Evolutionary conservation across 257 asterid species (phyloP).

Genomic region (Solanum clarkiae): DNA sequence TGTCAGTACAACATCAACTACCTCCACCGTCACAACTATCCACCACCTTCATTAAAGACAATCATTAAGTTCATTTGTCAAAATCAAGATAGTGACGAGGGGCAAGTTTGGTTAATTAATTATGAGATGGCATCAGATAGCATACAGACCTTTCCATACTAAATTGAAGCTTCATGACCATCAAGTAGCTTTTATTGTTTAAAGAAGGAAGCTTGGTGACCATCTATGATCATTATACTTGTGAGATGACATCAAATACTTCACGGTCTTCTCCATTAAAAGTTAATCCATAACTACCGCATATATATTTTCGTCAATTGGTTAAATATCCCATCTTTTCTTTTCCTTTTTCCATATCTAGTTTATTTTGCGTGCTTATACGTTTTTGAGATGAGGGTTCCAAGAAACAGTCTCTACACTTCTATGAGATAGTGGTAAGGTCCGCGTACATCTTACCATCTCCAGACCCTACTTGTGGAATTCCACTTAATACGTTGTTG

Average conservation of each 20-base stretch:
- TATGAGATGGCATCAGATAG: background rate
- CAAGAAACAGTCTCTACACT: too few species aligned
- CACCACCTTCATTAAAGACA: too few species aligned
- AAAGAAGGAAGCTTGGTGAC: background rate
- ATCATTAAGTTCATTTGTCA: background rate
- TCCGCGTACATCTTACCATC: too few species aligned
- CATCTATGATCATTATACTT: background rate
- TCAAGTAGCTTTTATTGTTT: background rate
- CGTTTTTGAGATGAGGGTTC: too few species aligned
- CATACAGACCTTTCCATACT: background rate
- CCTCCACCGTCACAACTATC: too few species aligned
- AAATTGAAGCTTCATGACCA: background rate
- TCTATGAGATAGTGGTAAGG: too few species aligned
- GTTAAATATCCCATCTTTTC: background rate
- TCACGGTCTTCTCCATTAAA: background rate
- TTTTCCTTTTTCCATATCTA: too few species aligned
- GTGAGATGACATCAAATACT: background rate
- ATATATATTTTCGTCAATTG: background rate
- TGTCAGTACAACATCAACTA: too few species aligned
- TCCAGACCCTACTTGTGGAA: too few species aligned
- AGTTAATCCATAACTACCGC: background rate
- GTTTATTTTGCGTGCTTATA: too few species aligned
- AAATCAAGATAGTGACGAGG: background rate
- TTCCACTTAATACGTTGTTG: too few species aligned
- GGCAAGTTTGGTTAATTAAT: background rate